These are phyloP conservation scores for Moniliella sp. DNA, from an alignment of 1,284 basidiomycete species.

Conservation along the genomic window DNA sequence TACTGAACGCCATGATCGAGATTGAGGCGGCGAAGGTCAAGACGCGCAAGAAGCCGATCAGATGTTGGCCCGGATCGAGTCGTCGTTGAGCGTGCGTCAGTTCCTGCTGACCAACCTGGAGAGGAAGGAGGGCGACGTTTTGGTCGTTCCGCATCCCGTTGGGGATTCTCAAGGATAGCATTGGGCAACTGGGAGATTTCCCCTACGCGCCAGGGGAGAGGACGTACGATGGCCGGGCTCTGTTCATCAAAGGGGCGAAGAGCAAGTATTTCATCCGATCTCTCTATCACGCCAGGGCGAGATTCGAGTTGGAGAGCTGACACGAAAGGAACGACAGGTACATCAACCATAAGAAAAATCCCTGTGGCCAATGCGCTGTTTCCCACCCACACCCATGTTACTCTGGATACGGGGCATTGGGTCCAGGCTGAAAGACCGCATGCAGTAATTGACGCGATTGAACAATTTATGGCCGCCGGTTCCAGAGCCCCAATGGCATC, in stretches of 20 bases:
- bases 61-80: no score
- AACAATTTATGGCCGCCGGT: constrained; percentile 26
- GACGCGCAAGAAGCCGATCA: constrained; percentile 47
- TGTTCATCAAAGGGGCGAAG: constrained; percentile 53
- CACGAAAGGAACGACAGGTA: constrained; percentile 38
- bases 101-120: constrained; percentile 65
- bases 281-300: background rate
- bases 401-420: constrained; percentile 36
- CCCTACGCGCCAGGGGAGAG: constrained; percentile 38
- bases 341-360: constrained; percentile 46
- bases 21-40: constrained; percentile 43
- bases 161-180: constrained; percentile 44
- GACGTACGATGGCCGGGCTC: constrained; percentile 44
- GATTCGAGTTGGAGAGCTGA: background rate
- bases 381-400: constrained; percentile 42
- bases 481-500: no score
- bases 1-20: constrained; percentile 52
- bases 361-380: constrained; percentile 44
- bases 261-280: constrained; percentile 40
- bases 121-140: constrained; percentile 19
- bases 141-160: constrained; percentile 53
- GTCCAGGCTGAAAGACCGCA: constrained; percentile 34
- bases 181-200: constrained; percentile 52
- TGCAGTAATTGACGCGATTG: constrained; percentile 30
- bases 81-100: constrained; percentile 47